phyloP scores from a whole-genome alignment of 192 early-diverging fungal genomes.

The Geranomyces variabilis region DNA sequence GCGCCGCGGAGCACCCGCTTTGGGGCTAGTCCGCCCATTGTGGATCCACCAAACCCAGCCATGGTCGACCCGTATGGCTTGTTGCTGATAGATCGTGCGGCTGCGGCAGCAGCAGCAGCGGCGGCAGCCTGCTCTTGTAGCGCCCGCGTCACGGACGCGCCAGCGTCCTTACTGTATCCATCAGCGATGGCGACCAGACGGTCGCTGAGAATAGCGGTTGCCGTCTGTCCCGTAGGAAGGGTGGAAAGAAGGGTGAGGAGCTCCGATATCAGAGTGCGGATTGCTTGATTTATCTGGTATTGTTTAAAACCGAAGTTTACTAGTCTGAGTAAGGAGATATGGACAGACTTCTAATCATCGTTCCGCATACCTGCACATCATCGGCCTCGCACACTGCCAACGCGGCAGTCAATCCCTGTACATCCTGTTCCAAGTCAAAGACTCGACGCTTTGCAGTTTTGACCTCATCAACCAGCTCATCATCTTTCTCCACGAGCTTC shows the following conservation, averaged over 20 bases:
- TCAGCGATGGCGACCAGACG: constrained; percentile 7
- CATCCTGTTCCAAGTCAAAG: neutral
- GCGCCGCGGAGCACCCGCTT: neutral
- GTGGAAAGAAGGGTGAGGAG: too few species aligned
- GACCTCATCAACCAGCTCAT: neutral
- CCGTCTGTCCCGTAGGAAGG: too few species aligned
- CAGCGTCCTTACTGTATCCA: constrained; percentile 3
- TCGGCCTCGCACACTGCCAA: neutral
- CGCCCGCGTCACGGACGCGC: neutral
- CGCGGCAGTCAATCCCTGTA: constrained; percentile 2
- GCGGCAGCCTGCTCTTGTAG: neutral
- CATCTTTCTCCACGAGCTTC: neutral
- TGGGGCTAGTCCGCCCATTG: neutral
- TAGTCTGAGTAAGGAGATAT: too few species aligned
- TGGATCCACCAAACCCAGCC: neutral
- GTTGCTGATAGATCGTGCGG: neutral
- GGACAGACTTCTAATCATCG: too few species aligned
- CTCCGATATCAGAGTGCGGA: too few species aligned
- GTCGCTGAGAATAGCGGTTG: too few species aligned
- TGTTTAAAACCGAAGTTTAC: too few species aligned
- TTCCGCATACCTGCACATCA: constrained; percentile 11
- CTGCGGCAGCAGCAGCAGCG: too few species aligned
- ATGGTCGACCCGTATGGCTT: neutral
- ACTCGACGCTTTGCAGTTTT: neutral
- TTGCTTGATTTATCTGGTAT: too few species aligned